Conservation (phyloP, 2,329 filamentous ascomycete species). For the Pseudopyrenochaeta lycopersici region DNA sequence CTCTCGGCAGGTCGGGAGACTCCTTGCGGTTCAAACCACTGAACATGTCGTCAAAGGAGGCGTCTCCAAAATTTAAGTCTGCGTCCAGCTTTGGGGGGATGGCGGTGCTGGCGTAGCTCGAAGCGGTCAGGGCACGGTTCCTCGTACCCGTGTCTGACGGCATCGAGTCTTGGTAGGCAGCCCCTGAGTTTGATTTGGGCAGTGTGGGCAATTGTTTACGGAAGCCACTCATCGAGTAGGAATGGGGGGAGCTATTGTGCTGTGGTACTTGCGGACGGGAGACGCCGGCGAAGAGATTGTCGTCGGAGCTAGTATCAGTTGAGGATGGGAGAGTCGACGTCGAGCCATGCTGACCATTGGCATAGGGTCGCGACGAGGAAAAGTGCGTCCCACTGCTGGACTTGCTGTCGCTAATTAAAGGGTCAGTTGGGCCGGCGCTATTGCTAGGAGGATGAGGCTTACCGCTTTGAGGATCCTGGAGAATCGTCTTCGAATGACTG, state of each 20-base stretch:
- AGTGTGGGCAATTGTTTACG: constrained; percentile 41
- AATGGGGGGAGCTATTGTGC: constrained; percentile 40
- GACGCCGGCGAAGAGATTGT: constrained; percentile 47
- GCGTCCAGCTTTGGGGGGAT: constrained; percentile 61
- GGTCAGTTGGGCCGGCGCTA: constrained; percentile 39
- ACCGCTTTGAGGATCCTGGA: constrained; percentile 47
- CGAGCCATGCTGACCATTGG: constrained; percentile 47
- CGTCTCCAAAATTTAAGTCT: constrained; percentile 46
- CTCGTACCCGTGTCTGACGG: constrained; percentile 20
- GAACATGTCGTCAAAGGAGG: constrained; percentile 60
- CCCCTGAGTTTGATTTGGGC: constrained; percentile 33
- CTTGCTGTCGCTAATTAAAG: constrained; percentile 48
- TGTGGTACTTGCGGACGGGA: constrained; percentile 41
- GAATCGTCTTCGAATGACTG: constrained; percentile 49
- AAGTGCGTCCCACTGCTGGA: constrained; percentile 51
- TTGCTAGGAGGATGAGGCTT: constrained; percentile 29
- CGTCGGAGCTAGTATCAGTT: constrained; percentile 47
- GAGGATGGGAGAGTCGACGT: constrained; percentile 53
- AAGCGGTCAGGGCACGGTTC: constrained; percentile 57
- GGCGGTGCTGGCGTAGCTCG: constrained; percentile 59
- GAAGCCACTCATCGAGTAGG: constrained; percentile 27
- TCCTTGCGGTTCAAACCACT: constrained; percentile 39
- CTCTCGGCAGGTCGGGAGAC: constrained; percentile 36
- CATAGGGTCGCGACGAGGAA: constrained; percentile 45
- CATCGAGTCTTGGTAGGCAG: constrained; percentile 25